Conservation (phyloP, 148 eudicot species). For the Rhododendron henanense region DNA sequence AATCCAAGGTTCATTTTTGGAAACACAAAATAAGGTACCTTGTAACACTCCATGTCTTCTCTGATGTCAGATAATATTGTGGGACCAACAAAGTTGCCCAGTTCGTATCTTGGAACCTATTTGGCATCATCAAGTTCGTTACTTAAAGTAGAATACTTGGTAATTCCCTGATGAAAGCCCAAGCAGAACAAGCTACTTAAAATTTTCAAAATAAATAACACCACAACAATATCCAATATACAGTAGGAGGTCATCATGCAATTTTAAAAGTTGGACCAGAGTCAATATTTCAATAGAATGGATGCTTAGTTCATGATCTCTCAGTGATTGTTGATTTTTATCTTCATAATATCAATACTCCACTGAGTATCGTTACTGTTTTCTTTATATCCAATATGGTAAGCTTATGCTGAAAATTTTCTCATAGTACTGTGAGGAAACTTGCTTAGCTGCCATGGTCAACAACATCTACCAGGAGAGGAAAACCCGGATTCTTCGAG, state of each 20-base stretch:
- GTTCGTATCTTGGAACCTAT: slow-evolving; percentile 55
- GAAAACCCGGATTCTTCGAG: not conserved
- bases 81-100: slow-evolving; percentile 75
- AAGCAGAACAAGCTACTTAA: not conserved
- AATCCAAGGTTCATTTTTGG: not conserved
- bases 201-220: not conserved
- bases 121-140: slow-evolving; percentile 7
- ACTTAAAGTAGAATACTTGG: not conserved
- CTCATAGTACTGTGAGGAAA: not conserved
- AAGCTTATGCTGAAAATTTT: not conserved
- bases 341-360: not conserved
- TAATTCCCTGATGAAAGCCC: not conserved
- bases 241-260: not conserved
- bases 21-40: slow-evolving; percentile 24
- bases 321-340: not conserved
- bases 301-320: not conserved
- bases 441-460: not conserved
- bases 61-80: slow-evolving; percentile 56
- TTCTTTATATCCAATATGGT: not conserved
- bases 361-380: not conserved
- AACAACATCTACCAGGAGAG: not conserved
- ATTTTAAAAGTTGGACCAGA: not conserved
- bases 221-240: not conserved
- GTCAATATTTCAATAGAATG: not conserved
- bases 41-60: slow-evolving; percentile 54